Base-by-base conservation (phyloP, 306 rosid species). In the Sesbania bispinosa region DNA sequence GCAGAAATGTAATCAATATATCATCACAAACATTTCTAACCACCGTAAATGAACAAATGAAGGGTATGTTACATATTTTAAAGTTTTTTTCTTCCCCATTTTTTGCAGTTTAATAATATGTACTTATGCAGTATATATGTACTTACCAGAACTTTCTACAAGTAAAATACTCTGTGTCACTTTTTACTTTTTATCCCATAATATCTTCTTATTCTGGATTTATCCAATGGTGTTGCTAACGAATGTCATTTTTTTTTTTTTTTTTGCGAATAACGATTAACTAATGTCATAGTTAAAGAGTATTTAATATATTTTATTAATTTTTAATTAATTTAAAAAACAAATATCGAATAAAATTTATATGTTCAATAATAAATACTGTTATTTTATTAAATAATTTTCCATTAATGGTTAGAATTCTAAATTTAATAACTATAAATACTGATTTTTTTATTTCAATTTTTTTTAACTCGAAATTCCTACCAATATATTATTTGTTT, bases 21-120 rank as follows among this genome's bases (percentile, higher is more conserved):
- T 68, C 71, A 81, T 20, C 55, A 50, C n/a, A 76, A 43, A 13
- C 8, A 38, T 52, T 69, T 45, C 39, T 30, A 53, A 52, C 26
- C 73, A 7, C 29, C 46, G 4, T n/a, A 42, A 26, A 19, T 4
- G 14, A 42, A 68, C 46, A 11, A 67, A 55, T 13, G 3, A 20
- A 9, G 35, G 65, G 20, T 38, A 62, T 42, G 60, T 26, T 15
- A 18, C 15, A 33, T 6, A 9, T 15, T 10, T n/a, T 11, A 35
- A 5, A 38, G 15, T 2, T 14, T 29, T 42, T 57, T 26, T 27
- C 18, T 26, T 62, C n/a, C 42, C 53, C 71, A 15, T 11, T 15
- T n/a, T n/a, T n/a, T n/a, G n/a, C n/a, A n/a, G n/a, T n/a, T n/a
- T n/a, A n/a, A n/a, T n/a, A n/a, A n/a, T n/a, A n/a, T n/a, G n/a